Conservation (phyloP, 2,329 filamentous ascomycete genomes). For the Keithomyces neogunnii region DNA sequence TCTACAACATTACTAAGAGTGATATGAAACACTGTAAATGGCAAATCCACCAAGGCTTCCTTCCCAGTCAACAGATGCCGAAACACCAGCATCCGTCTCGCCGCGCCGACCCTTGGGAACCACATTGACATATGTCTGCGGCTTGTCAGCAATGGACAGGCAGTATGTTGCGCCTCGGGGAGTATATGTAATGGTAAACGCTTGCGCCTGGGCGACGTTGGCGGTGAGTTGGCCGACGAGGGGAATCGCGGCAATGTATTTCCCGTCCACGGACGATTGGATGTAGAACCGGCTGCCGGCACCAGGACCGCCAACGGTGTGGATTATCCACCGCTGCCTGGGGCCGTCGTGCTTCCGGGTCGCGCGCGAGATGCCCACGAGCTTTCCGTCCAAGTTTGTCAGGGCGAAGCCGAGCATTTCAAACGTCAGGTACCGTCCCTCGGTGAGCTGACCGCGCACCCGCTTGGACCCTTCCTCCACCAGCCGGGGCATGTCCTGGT, state of each 20-base stretch:
- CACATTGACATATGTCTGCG: background rate
- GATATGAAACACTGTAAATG: constrained; percentile 8
- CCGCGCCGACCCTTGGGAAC: background rate
- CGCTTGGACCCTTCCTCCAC: constrained; percentile 44
- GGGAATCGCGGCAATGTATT: constrained; percentile 33
- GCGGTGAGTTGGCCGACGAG: constrained; percentile 7
- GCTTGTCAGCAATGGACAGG: background rate
- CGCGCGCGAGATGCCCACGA: constrained; percentile 8
- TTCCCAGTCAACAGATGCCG: background rate
- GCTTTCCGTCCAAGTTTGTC: constrained; percentile 18
- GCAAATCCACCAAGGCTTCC: background rate
- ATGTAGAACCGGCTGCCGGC: constrained; percentile 14
- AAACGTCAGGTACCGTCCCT: constrained; percentile 44
- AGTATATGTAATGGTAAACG: constrained; percentile 7
- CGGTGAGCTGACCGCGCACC: constrained; percentile 41
- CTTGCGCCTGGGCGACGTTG: constrained; percentile 6
- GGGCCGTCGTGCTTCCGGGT: constrained; percentile 25
- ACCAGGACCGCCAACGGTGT: constrained; percentile 23
- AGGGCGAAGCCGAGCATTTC: constrained; percentile 34
- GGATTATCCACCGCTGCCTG: constrained; percentile 40
- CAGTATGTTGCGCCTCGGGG: constrained; percentile 3
- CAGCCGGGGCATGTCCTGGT: constrained; percentile 78
- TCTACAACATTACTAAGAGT: background rate
- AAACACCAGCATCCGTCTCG: background rate
- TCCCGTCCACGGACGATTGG: constrained; percentile 17